Evolutionary conservation across 2,329 filamentous ascomycete species (phyloP).

Genomic region (Colletotrichum sansevieriae): DNA sequence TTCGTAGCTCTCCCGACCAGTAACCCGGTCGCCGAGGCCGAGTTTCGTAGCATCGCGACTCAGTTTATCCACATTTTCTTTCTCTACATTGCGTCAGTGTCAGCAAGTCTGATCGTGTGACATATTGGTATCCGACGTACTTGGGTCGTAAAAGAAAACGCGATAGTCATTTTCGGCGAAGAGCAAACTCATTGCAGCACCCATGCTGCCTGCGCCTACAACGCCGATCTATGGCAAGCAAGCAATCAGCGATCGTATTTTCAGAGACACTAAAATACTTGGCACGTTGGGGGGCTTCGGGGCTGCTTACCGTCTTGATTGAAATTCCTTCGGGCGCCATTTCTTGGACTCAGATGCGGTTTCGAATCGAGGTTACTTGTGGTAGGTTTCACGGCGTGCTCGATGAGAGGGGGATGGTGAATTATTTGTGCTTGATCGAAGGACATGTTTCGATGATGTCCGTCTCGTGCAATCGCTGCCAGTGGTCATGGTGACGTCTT

Average conservation of each 20-base stretch:
- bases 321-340: background rate
- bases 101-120: too few species aligned
- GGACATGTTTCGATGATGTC: background rate
- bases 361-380: too few species aligned
- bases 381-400: too few species aligned
- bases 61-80: conserved; percentile 60
- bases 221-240: conserved; percentile 60
- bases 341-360: too few species aligned
- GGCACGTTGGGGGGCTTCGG: too few species aligned
- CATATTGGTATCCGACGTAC: conserved; percentile 26
- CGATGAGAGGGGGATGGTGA: too few species aligned
- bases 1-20: conserved; percentile 52
- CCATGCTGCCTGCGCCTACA: conserved; percentile 71
- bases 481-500: conserved; percentile 11
- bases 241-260: background rate
- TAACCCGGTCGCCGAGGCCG: conserved; percentile 47
- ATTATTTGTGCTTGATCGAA: too few species aligned
- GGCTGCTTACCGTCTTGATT: background rate
- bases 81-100: conserved; percentile 22
- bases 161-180: conserved; percentile 68
- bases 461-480: background rate
- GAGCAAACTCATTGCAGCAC: conserved; percentile 69
- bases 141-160: conserved; percentile 68
- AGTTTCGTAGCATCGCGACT: conserved; percentile 50
- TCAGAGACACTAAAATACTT: too few species aligned